A percentile compares a stretch with the other conserved stretches of the same genome.
phyloP scores from a whole-genome alignment of 2,329 filamentous ascomycete genomes.

The Shiraia bambusicola region DNA sequence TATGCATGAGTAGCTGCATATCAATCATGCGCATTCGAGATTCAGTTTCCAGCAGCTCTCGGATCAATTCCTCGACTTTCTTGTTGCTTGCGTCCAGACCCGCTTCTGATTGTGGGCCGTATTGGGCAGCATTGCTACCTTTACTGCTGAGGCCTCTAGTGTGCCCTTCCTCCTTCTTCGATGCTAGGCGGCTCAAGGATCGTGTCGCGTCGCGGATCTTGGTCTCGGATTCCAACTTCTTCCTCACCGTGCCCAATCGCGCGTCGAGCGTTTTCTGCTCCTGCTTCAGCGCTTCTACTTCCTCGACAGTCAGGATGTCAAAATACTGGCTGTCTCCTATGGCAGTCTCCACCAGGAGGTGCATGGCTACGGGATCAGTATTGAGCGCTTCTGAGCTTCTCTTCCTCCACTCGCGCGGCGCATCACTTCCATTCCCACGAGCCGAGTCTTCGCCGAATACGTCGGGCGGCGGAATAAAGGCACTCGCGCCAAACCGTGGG shows the following conservation, averaged over 20 bases:
- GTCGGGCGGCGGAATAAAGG: constrained; percentile 42
- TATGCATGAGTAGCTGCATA: constrained; percentile 79
- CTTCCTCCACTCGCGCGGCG: constrained; percentile 30
- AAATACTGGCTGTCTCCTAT: constrained; percentile 84
- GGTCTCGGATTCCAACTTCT: constrained; percentile 83
- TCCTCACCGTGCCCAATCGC: constrained; percentile 77
- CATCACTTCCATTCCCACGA: constrained; percentile 30
- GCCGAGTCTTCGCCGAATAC: constrained; percentile 39
- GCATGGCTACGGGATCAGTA: constrained; percentile 72
- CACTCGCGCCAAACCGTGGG: constrained; percentile 39
- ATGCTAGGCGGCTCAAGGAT: constrained; percentile 80
- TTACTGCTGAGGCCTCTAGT: constrained; percentile 56
- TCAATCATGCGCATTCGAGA: constrained; percentile 73
- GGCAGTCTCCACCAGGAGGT: constrained; percentile 90
- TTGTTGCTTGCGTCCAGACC: constrained; percentile 74
- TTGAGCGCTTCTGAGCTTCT: constrained; percentile 35
- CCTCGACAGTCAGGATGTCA: constrained; percentile 84
- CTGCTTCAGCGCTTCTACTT: constrained; percentile 89
- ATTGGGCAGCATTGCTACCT: constrained; percentile 36
- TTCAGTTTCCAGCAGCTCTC: constrained; percentile 78
- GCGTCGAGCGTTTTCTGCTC: constrained; percentile 71
- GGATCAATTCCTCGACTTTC: constrained; percentile 82
- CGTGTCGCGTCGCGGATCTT: constrained; percentile 93
- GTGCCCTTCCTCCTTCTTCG: constrained; percentile 53
- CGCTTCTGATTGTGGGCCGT: constrained; percentile 60